A percentile compares a stretch with the other conserved stretches of the same genome.
Conservation (phyloP, 2,329 filamentous ascomycete genomes). For the Monosporascus sp. region DNA sequence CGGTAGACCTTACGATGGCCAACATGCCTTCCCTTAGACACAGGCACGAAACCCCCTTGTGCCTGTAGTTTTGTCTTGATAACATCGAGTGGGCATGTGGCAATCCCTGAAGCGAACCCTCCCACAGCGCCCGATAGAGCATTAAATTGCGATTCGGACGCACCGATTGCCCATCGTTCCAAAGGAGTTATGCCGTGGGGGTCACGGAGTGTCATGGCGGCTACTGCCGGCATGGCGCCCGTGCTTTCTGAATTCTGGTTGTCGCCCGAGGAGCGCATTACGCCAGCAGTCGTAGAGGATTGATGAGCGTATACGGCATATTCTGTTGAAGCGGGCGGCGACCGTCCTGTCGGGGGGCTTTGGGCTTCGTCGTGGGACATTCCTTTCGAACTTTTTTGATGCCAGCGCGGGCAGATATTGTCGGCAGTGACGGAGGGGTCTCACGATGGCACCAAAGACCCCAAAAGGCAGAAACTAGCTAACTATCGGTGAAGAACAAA, state of each 20-base stretch:
- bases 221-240: conserved; percentile 15
- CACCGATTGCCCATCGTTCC: conserved; percentile 51
- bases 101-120: conserved; percentile 87
- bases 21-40: conserved; percentile 43
- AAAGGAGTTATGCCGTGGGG: conserved; percentile 35
- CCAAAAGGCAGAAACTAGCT: background rate
- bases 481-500: background rate
- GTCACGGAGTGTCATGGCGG: conserved; percentile 23
- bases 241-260: conserved; percentile 7
- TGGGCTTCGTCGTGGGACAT: conserved; percentile 50
- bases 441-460: background rate
- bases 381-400: conserved; percentile 21
- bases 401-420: conserved; percentile 8
- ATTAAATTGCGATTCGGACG: conserved; percentile 66
- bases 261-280: conserved; percentile 18
- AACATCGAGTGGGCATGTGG: conserved; percentile 95
- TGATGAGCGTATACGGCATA: conserved; percentile 29
- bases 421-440: background rate
- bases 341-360: conserved; percentile 24
- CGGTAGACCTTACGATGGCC: conserved; percentile 65
- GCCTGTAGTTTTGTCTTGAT: conserved; percentile 98
- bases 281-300: conserved; percentile 22
- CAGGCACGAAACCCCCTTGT: conserved; percentile 72
- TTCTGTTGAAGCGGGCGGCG: conserved; percentile 25
- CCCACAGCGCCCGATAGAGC: conserved; percentile 83